Evolutionary conservation across 106 monocot species (phyloP).

Genomic region (Allium fistulosum): DNA sequence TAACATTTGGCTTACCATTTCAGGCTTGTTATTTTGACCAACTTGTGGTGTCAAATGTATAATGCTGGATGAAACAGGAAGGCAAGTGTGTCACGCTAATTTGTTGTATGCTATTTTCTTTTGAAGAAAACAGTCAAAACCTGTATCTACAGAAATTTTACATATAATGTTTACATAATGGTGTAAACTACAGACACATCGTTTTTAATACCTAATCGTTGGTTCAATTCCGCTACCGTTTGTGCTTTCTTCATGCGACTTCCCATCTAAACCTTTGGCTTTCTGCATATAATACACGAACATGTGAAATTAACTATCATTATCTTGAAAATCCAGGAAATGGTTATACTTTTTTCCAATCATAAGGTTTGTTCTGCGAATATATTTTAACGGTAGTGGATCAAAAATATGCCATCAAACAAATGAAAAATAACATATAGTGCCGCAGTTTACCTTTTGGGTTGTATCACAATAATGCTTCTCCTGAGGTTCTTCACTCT

Average conservation of each 20-base stretch:
- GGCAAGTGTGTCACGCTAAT: no score
- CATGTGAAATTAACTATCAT: no score
- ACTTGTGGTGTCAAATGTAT: background rate
- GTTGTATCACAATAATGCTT: background rate
- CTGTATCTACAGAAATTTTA: no score
- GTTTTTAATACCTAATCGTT: slow-evolving; percentile 11
- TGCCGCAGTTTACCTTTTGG: background rate
- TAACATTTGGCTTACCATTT: slow-evolving; percentile 34
- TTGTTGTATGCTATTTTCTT: no score
- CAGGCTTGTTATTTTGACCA: background rate
- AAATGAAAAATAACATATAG: background rate
- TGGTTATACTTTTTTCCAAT: no score
- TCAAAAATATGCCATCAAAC: no score
- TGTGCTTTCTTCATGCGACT: background rate
- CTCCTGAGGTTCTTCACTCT: slow-evolving; percentile 17
- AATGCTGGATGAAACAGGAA: slow-evolving; percentile 22
- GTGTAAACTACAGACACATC: no score
- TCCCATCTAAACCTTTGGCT: background rate
- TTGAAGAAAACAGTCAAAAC: no score
- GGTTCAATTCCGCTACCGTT: slow-evolving; percentile 1
- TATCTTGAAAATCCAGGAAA: no score
- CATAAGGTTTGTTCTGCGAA: no score
- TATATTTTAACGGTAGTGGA: no score
- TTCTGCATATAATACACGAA: slow-evolving; percentile 1
- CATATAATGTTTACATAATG: no score